Evolutionary conservation across 495 filamentous ascomycete species (phyloP).

Genomic region (Penicillium subrubescens): DNA sequence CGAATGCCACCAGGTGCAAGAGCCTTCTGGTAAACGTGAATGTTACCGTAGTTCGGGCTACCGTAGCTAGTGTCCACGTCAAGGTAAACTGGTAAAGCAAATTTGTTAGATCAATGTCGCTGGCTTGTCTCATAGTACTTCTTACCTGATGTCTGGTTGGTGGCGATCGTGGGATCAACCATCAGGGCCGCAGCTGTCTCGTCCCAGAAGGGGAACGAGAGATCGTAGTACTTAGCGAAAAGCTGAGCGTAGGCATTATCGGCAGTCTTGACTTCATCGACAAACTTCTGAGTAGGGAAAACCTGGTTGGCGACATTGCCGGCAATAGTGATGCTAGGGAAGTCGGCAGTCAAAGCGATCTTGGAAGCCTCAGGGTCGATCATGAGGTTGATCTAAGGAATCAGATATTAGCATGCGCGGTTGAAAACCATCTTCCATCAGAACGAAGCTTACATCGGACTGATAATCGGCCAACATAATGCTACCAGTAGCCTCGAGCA

Average conservation of each 20-base stretch:
- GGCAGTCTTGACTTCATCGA: conserved; percentile 28
- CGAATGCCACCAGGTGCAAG: conserved; percentile 33
- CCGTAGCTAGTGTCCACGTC: conserved; percentile 40
- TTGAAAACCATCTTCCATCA: neutral
- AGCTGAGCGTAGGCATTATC: conserved; percentile 34
- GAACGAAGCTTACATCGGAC: conserved; percentile 30
- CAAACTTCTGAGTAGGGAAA: conserved; percentile 30
- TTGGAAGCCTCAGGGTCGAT: conserved; percentile 47
- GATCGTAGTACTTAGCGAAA: conserved; percentile 37
- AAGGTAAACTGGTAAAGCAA: conserved; percentile 25
- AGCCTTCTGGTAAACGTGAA: conserved; percentile 37
- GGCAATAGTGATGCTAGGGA: conserved; percentile 43
- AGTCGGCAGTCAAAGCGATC: conserved; percentile 42
- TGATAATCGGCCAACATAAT: conserved; percentile 33
- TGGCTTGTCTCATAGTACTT: neutral
- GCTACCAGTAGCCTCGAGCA: conserved; percentile 34
- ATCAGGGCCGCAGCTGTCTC: conserved; percentile 44
- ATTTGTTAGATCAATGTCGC: neutral
- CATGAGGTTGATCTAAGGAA: conserved; percentile 39
- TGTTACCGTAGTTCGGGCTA: conserved; percentile 38
- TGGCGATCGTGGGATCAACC: conserved; percentile 35
- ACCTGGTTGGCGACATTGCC: conserved; percentile 45
- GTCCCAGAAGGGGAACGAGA: conserved; percentile 43
- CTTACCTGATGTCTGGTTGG: conserved; percentile 32
- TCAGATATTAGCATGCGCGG: neutral